phyloP scores from a whole-genome alignment of 495 filamentous ascomycete genomes.

The Schizothecium vesticola region DNA sequence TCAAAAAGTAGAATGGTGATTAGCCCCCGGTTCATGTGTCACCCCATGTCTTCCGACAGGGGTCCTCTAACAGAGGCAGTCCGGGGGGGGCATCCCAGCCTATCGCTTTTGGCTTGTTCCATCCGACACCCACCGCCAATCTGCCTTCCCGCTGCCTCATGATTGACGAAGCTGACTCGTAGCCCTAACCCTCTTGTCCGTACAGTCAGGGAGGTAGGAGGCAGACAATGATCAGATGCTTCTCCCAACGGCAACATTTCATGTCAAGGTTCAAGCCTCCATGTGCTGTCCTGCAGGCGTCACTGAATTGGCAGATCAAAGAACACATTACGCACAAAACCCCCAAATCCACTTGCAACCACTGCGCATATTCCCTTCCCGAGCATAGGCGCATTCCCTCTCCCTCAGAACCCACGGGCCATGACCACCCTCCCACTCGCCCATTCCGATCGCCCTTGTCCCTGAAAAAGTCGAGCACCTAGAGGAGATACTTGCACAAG shows the following conservation, averaged over 20 bases:
- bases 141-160: not conserved
- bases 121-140: not conserved
- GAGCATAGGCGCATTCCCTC: not conserved
- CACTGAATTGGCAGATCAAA: too few species aligned
- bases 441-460: not conserved
- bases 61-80: conserved; percentile 8
- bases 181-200: not conserved
- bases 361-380: not conserved
- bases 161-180: not conserved
- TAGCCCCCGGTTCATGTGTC: conserved; percentile 14
- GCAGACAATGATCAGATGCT: too few species aligned
- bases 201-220: too few species aligned
- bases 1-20: conserved; percentile 13
- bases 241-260: too few species aligned
- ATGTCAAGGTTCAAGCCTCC: too few species aligned
- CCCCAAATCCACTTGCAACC: too few species aligned
- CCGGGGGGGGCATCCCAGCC: not conserved
- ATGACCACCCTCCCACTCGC: too few species aligned
- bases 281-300: too few species aligned
- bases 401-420: not conserved
- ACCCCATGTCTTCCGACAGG: conserved; percentile 7
- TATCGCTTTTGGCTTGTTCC: conserved; percentile 6
- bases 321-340: too few species aligned
- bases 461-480: too few species aligned
- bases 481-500: not conserved